Conservation (phyloP, 768 basidiomycete species). For the Panaeolus papilionaceus region DNA sequence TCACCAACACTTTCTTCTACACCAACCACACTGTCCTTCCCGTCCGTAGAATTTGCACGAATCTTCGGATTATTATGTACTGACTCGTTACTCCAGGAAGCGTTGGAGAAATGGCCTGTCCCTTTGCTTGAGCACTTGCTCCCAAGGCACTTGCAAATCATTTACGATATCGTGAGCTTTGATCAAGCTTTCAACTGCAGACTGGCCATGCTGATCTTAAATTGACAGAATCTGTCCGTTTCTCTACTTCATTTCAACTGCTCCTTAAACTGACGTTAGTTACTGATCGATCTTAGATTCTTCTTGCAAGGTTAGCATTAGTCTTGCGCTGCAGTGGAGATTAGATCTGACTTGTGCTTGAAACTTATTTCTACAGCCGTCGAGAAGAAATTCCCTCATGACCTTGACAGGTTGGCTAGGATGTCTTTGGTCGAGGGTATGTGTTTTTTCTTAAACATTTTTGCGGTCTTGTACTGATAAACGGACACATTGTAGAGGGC, state of each 20-base stretch:
- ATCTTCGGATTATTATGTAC: not conserved
- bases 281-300: conserved; percentile 39
- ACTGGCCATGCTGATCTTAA: conserved; percentile 16
- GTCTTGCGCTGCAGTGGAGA: not conserved
- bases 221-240: conserved; percentile 55
- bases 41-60: conserved; percentile 43
- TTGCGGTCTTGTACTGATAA: not conserved
- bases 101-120: conserved; percentile 92
- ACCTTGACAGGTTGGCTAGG: conserved; percentile 76
- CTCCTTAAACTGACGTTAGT: not conserved
- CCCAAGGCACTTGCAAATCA: conserved; percentile 92
- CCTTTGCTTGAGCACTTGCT: conserved; percentile 85
- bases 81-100: conserved; percentile 55
- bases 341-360: not conserved
- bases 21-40: conserved; percentile 96
- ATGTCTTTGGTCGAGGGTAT: conserved; percentile 94
- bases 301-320: conserved; percentile 70
- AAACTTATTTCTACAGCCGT: conserved; percentile 57
- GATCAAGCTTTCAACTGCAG: not conserved
- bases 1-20: conserved; percentile 92
- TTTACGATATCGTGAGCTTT: conserved; percentile 79
- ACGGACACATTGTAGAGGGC: conserved; percentile 63
- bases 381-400: conserved; percentile 89
- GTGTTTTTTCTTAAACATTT: conserved; percentile 2
- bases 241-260: not conserved